Evolutionary conservation across 139 green algal genomes (phyloP), one percentile per base, ranked within the genome.

Genomic region (Chlorella sp.): DNA sequence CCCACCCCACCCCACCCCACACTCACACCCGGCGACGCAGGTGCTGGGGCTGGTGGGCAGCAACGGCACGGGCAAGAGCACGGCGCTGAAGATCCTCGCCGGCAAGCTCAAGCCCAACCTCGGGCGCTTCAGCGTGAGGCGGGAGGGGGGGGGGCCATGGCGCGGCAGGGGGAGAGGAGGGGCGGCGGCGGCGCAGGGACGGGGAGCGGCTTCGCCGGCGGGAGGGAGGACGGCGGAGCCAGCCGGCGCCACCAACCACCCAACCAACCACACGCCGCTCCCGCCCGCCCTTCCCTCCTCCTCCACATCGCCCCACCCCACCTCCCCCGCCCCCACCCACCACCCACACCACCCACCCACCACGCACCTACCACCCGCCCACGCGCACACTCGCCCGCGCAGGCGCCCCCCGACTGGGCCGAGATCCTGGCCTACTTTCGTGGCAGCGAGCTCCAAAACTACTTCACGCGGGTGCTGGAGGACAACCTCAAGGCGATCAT

Each of bases 41-140:
- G 96, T 99, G 67, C 87, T 99, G 66, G 96, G 96, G 8, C 88
- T 99, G 58, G 95, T 99, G 48, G 96, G 96, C 21, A 97, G 94
- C 42, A 99, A 99, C 82, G 96, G 96, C 43, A 99, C 98, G 71
- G 96, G 96, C 70, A 99, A 99, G 83, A 97, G 91, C 38, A 99
- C 96, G 2, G 96, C 96, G 0, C 87, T 99, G 0, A 99, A 99
- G 79, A 89, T 98, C 56, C 82, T 99, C 55, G 90, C 94, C 12
- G 96, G 96, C 50, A 99, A 99, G 88, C 84, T 99, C 6, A 99
- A 99, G 83, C 96, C 96, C 65, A 99, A 99, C 89, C 87, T 99
- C 25, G 96, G 96, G 12, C 80, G 90, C 50, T 99, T 98, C 77
- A 78, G 87, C 59, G 89, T 96, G 65, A 77, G 81, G 29, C 21